phyloP scores from a whole-genome alignment of 148 eudicot species.

The Fagopyrum tataricum region DNA sequence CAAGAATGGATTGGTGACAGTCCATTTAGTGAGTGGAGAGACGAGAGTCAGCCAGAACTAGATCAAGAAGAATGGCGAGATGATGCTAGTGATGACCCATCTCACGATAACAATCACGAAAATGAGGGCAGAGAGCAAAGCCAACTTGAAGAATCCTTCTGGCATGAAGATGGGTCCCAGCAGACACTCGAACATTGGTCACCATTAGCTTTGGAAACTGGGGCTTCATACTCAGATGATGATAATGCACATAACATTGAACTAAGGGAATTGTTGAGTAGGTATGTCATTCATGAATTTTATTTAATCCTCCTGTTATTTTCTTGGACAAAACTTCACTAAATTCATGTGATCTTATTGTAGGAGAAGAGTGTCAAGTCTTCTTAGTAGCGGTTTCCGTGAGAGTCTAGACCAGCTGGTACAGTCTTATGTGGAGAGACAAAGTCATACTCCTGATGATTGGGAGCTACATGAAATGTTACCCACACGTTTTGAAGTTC shows the following conservation, averaged over 20 bases:
- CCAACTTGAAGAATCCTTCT: conserved; percentile 34
- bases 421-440: conserved; percentile 82
- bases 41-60: background rate
- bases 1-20: conserved; percentile 16
- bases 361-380: conserved; percentile 89
- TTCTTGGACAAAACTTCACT: background rate
- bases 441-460: conserved; percentile 48
- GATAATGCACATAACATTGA: conserved; percentile 55
- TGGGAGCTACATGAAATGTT: conserved; percentile 48
- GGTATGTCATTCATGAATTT: conserved; percentile 33
- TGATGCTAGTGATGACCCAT: conserved; percentile 25
- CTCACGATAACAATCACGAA: conserved; percentile 22
- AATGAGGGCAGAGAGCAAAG: conserved; percentile 34
- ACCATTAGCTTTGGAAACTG: conserved; percentile 39
- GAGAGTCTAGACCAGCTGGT: conserved; percentile 73
- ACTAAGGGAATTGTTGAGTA: conserved; percentile 66
- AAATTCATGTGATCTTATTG: conserved; percentile 4
- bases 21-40: background rate
- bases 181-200: conserved; percentile 40
- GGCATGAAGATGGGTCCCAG: conserved; percentile 39
- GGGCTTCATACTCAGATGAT: conserved; percentile 48
- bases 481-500: conserved; percentile 28
- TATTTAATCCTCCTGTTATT: background rate
- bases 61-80: conserved; percentile 34
- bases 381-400: conserved; percentile 86